phyloP scores from a whole-genome alignment of 2,329 filamentous ascomycete genomes.

The Phaeosphaeriaceae sp. region DNA sequence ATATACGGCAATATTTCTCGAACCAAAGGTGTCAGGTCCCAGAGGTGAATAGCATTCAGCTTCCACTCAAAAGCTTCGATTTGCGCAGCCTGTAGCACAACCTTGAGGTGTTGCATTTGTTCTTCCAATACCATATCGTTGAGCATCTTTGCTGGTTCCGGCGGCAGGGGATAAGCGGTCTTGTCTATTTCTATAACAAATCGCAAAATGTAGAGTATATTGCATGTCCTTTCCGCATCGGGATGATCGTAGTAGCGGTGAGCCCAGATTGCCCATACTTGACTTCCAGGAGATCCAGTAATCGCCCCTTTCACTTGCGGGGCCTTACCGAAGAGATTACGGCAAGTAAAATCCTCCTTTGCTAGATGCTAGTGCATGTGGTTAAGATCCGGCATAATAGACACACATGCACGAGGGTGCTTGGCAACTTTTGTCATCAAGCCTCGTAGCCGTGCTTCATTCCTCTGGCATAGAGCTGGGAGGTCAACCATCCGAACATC shows the following conservation, averaged over 20 bases:
- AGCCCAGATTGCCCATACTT: conserved; percentile 75
- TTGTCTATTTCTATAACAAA: conserved; percentile 63
- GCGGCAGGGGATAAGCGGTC: conserved; percentile 11
- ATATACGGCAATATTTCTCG: conserved; percentile 15
- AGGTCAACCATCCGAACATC: conserved; percentile 66
- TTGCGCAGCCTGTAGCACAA: conserved; percentile 69
- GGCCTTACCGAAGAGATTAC: conserved; percentile 59
- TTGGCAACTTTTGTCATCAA: conserved; percentile 51
- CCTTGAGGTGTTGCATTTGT: conserved; percentile 40
- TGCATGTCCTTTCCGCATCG: conserved; percentile 57
- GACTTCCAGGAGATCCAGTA: conserved; percentile 55
- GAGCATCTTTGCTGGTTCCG: conserved; percentile 1
- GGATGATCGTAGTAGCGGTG: conserved; percentile 49
- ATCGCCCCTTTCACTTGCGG: conserved; percentile 72
- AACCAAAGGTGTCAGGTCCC: conserved; percentile 71
- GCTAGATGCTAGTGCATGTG: conserved; percentile 76
- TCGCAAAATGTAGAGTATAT: conserved; percentile 71
- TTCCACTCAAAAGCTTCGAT: conserved; percentile 71
- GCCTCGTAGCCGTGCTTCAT: conserved; percentile 65
- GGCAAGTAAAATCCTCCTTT: conserved; percentile 75
- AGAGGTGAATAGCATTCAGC: conserved; percentile 72
- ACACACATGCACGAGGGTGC: conserved; percentile 58
- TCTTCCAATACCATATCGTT: conserved; percentile 49
- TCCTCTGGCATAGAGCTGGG: conserved; percentile 62
- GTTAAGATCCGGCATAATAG: conserved; percentile 69